A percentile compares a stretch with the other conserved stretches of the same genome.
Conservation (phyloP, 257 asterid genomes). For the Nicotiana benthamiana region DNA sequence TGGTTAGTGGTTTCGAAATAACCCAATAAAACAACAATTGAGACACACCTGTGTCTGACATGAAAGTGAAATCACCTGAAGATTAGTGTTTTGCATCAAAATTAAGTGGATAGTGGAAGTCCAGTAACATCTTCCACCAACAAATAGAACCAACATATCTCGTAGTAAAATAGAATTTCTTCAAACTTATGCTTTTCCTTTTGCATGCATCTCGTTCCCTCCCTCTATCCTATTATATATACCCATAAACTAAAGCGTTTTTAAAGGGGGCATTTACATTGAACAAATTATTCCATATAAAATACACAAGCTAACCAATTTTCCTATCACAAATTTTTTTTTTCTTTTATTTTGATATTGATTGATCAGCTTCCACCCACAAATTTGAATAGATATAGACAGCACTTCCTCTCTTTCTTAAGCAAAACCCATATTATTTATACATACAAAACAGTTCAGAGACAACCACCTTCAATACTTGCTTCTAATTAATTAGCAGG, state of each 20-base stretch:
- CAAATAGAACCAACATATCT: neutral
- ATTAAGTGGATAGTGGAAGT: conserved; percentile 31
- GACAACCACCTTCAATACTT: conserved; percentile 11
- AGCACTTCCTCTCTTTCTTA: conserved; percentile 7
- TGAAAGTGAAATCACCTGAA: neutral
- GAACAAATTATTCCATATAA: neutral
- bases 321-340: conserved; percentile 9
- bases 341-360: neutral
- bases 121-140: conserved; percentile 38
- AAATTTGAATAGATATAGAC: conserved; percentile 16
- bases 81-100: neutral
- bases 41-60: neutral
- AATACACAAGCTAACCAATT: neutral
- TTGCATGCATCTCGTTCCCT: neutral
- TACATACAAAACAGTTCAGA: conserved; percentile 9
- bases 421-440: conserved; percentile 17
- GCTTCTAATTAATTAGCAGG: neutral
- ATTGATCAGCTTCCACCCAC: conserved; percentile 29
- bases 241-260: neutral
- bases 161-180: neutral
- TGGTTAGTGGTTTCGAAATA: too few species aligned
- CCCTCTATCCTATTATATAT: neutral
- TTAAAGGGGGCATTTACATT: neutral
- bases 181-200: neutral
- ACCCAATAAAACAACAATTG: too few species aligned